A percentile compares a stretch with the other conserved stretches of the same genome.
Conservation (phyloP, 163 green algal species). For the Smithsoniella earleae region DNA sequence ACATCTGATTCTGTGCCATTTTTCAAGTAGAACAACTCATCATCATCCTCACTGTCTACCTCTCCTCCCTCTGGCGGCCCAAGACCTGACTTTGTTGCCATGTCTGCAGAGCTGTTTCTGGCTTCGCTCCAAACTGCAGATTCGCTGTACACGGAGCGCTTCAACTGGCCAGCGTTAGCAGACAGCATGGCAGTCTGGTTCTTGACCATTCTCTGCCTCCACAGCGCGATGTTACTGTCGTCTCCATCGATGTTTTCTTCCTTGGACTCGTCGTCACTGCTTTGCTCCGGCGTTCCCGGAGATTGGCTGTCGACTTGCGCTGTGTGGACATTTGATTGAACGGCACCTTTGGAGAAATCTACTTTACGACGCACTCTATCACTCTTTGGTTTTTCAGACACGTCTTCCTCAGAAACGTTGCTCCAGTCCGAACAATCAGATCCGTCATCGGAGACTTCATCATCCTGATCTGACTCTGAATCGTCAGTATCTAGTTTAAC, state of each 20-base stretch:
- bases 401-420: slow-evolving; percentile 34
- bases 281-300: no score
- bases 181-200: slow-evolving; percentile 5
- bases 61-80: no score
- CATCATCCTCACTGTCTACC: no score
- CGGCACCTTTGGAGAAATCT: slow-evolving; percentile 30
- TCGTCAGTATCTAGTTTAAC: slow-evolving; percentile 29
- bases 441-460: not conserved
- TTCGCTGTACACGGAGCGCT: slow-evolving; percentile 6
- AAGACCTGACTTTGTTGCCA: no score
- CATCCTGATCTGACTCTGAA: slow-evolving; percentile 36
- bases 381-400: no score
- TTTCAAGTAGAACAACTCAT: slow-evolving; percentile 27
- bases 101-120: no score
- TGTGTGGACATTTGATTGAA: no score
- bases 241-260: not conserved
- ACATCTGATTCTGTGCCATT: no score
- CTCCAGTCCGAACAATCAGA: slow-evolving; percentile 28
- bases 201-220: not conserved
- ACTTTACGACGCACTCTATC: slow-evolving; percentile 32
- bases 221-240: not conserved
- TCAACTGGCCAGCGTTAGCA: not conserved
- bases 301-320: no score
- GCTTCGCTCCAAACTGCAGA: not conserved
- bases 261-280: no score